These are phyloP conservation scores for Heterobasidion parviporum DNA, from an alignment of 1,284 basidiomycete species.

Conservation along the genomic window DNA sequence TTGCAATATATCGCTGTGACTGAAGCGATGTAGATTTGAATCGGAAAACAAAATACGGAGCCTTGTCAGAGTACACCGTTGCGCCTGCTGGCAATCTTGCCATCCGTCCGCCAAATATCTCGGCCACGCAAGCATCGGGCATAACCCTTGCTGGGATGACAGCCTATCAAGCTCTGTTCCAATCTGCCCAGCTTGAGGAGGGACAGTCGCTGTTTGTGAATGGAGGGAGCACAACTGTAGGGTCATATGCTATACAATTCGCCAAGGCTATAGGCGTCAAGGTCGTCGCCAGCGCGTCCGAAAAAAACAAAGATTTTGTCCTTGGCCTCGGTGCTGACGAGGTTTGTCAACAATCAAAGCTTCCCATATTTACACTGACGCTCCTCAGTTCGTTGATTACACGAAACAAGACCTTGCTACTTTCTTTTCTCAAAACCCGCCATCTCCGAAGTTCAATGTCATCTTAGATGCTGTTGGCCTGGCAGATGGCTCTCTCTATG, in stretches of 20 bases:
- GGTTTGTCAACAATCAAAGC: constrained; percentile 17
- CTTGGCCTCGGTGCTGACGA: constrained; percentile 33
- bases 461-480: constrained; percentile 22
- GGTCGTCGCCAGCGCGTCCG: constrained; percentile 50
- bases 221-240: constrained; percentile 59
- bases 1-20: background rate
- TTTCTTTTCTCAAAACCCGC: constrained; percentile 19
- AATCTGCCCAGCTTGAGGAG: constrained; percentile 29
- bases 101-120: constrained; percentile 38
- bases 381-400: constrained; percentile 33
- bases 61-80: constrained; percentile 44
- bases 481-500: constrained; percentile 28
- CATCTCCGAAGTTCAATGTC: constrained; percentile 15
- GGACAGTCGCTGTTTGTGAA: constrained; percentile 53
- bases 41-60: constrained; percentile 33
- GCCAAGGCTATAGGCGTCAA: constrained; percentile 48
- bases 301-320: constrained; percentile 38
- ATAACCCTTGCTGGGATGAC: constrained; percentile 48
- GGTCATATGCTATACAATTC: constrained; percentile 55
- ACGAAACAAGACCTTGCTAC: constrained; percentile 21
- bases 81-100: constrained; percentile 33
- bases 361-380: background rate
- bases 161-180: constrained; percentile 43
- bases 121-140: constrained; percentile 47
- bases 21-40: constrained; percentile 3